Base-by-base conservation (phyloP, 768 basidiomycete genomes). In the Chalciporus piperatus region DNA sequence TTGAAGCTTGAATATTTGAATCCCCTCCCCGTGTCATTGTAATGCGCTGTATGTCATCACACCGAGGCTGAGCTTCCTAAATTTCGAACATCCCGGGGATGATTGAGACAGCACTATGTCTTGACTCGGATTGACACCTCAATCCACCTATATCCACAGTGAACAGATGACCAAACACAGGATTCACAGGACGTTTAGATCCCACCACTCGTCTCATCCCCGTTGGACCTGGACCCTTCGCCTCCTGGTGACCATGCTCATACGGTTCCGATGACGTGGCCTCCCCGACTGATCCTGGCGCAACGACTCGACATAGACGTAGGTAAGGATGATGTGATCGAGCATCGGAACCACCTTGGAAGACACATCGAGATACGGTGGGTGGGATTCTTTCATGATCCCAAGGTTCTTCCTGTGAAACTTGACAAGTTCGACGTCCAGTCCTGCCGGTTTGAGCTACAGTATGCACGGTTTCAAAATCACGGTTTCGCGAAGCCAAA, bases 281-380 rank as follows among this genome's bases (percentile, higher is more conserved):
- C 14, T n/a, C n/a, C 35, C 35, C 7, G 35, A 37, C 16, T n/a
- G 35, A 10, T 64, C 60, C 44, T 52, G 61, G 11, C 63, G 58
- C 42, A 64, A 23, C 25, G 56, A 66, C 56, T 67, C 65, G 33
- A 59, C 58, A 17, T 62, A 66, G 23, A 67, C 27, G 30, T 59
- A 67, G 0, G 67, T 69, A 22, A 65, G 45, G 35, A 68, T 54
- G 41, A 68, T 55, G 6, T 63, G 54, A 37, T 69, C 67, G 23
- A 65, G 25, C 61, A 69, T 67, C 16, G 47, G 39, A 19, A 52
- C 10, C 41, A 58, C 54, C 20, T 47, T 54, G 0, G 50, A 47
- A 35, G 63, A 63, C 30, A 68, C 47, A 10, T 67, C 55, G 0
- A 68, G 61, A 28, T 69, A 68, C 6, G 63, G 58, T 6, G 63